These are phyloP conservation scores for Glaciozyma martinii DNA, from an alignment of 768 basidiomycete species.

Conservation along the genomic window DNA sequence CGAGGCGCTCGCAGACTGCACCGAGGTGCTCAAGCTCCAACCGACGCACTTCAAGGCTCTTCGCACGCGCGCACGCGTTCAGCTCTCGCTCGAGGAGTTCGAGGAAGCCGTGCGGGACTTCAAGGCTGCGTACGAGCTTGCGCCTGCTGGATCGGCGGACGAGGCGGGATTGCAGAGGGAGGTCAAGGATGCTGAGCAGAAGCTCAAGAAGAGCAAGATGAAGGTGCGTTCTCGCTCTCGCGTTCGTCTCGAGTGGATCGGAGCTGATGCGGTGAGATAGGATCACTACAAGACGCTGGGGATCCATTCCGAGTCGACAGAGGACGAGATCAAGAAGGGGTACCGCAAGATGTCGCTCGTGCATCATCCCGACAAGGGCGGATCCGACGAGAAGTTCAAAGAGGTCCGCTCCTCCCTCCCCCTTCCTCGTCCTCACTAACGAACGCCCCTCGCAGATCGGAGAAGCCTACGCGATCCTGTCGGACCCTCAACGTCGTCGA, in stretches of 20 bases:
- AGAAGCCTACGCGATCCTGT: conserved; percentile 73
- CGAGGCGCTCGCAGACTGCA: conserved; percentile 63
- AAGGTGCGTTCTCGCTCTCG: conserved; percentile 56
- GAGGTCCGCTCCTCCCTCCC: conserved; percentile 31
- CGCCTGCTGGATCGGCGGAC: conserved; percentile 49
- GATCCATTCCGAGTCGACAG: conserved; percentile 37
- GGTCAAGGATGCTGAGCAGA: conserved; percentile 70
- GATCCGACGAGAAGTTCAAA: conserved; percentile 95
- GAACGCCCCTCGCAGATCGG: conserved; percentile 47
- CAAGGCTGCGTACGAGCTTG: conserved; percentile 67
- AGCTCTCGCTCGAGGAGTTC: conserved; percentile 64
- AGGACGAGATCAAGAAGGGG: conserved; percentile 57
- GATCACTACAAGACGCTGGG: conserved; percentile 38
- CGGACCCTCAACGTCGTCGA: conserved; percentile 49
- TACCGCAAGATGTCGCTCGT: conserved; percentile 52
- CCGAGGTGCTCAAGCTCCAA: conserved; percentile 55
- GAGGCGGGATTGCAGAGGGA: conserved; percentile 55
- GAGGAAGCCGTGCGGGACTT: conserved; percentile 67
- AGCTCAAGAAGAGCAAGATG: conserved; percentile 75
- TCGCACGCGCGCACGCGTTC: conserved; percentile 72
- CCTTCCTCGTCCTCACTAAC: not conserved
- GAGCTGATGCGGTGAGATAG: not conserved
- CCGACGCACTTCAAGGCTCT: conserved; percentile 72
- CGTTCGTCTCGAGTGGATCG: conserved; percentile 43
- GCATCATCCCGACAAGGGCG: conserved; percentile 53